phyloP scores from a whole-genome alignment of 2,329 filamentous ascomycete genomes.

The Xylariaceae sp. region DNA sequence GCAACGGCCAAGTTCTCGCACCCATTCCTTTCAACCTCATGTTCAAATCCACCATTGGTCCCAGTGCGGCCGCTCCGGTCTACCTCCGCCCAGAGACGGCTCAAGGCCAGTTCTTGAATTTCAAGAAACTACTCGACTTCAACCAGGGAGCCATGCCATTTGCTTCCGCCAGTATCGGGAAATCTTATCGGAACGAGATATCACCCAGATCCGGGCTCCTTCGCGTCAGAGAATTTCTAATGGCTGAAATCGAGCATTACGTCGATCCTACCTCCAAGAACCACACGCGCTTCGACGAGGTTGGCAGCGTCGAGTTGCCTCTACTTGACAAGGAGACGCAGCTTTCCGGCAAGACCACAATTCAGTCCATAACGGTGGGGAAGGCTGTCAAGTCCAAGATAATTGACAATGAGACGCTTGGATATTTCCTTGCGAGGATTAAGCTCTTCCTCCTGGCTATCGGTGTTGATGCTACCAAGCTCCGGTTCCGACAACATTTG shows the following conservation, averaged over 20 bases:
- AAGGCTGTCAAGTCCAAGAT: constrained; percentile 75
- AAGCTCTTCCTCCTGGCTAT: constrained; percentile 84
- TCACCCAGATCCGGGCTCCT: constrained; percentile 86
- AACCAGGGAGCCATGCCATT: constrained; percentile 96
- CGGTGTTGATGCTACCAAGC: constrained; percentile 77
- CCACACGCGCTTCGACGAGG: constrained; percentile 78
- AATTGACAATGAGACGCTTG: constrained; percentile 95
- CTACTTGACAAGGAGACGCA: constrained; percentile 82
- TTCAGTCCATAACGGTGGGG: constrained; percentile 68
- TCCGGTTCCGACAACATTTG: constrained; percentile 98
- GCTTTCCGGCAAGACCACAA: constrained; percentile 73
- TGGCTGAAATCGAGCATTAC: constrained; percentile 97
- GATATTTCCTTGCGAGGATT: constrained; percentile 94
- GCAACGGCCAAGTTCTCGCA: constrained; percentile 65
- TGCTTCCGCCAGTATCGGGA: constrained; percentile 92
- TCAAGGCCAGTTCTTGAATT: constrained; percentile 97
- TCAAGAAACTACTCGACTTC: constrained; percentile 86
- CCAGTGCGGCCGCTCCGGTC: constrained; percentile 76
- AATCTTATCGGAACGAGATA: constrained; percentile 97
- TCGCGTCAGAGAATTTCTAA: constrained; percentile 92
- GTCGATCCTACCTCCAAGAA: constrained; percentile 95
- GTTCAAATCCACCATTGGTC: constrained; percentile 94
- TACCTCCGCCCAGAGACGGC: constrained; percentile 92
- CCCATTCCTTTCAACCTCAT: constrained; percentile 96
- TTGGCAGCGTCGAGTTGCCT: constrained; percentile 74